Base-by-base conservation (phyloP, 192 early-diverging fungal genomes). In the Linnemannia elongata region DNA sequence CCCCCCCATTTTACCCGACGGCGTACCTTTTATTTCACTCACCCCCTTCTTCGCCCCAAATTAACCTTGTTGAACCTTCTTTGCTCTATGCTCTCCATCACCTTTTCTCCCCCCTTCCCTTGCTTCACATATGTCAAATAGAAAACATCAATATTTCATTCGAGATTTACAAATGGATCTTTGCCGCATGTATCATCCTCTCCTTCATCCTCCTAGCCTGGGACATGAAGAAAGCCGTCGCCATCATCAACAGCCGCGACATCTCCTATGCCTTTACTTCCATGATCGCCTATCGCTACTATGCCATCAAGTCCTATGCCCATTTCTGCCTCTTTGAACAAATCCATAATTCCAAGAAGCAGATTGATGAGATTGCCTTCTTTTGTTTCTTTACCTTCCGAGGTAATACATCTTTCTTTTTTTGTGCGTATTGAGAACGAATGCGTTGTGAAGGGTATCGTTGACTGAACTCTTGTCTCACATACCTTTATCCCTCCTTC, bases 351-450 rank as follows among this genome's bases (percentile, higher is more conserved):
- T 91, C 92, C 15, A 91, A 89, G 74, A 95, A 91, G 85, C 74
- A 77, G 8, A 90, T 89, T n/a, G 97, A 97, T 70, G 82, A 91
- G 10, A 41, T 97, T 42, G 95, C 96, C 2, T 97, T 96, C 74
- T 96, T 91, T 83, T 94, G 96, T 13, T 97, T 96, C 85, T 97
- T 97, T 83, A 91, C 91, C 6, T 93, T 97, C 78, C 93, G 95
- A 88, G 94, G 96, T 94, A 89, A 71, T 5, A 52, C 6, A 3
- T 52, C 5, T 52, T 39, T 24, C 36, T 72, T 44, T n/a, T 42
- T 4, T 75, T 35, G 9, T 72, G 5, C 4, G 18, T 5, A 0
- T 18, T 52, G 18, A 52, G 49, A 17, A 52, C 0, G 38, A 39
- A 39, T 39, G 38, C 22, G 17, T 42, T 75, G 52, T n/a, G 27